Conservation (phyloP, 129 eudicot species). For the Sambucus nigra region DNA sequence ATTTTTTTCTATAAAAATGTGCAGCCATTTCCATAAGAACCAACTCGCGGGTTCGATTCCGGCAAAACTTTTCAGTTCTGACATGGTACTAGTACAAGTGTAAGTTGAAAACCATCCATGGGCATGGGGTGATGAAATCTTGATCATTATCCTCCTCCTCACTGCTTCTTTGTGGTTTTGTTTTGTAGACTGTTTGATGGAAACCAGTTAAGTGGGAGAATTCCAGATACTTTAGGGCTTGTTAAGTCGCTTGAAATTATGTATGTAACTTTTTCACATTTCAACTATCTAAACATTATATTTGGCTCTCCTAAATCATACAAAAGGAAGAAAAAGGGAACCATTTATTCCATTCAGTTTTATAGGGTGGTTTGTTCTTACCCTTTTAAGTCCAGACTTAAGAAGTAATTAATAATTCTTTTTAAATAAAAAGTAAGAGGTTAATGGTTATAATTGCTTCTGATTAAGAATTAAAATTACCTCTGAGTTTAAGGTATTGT, state of each 20-base stretch:
- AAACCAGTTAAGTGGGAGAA: slow-evolving; percentile 55
- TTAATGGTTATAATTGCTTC: too few species aligned
- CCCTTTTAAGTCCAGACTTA: too few species aligned
- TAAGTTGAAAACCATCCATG: slow-evolving; percentile 33
- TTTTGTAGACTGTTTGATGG: slow-evolving; percentile 72
- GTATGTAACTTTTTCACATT: slow-evolving; percentile 45
- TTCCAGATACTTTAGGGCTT: slow-evolving; percentile 59
- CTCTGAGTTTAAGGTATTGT: too few species aligned
- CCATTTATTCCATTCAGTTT: too few species aligned
- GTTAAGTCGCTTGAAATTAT: slow-evolving; percentile 90
- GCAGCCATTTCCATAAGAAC: slow-evolving; percentile 94
- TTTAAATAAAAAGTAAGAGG: too few species aligned
- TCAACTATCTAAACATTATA: not conserved
- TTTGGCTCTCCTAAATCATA: too few species aligned
- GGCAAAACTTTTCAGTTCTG: slow-evolving; percentile 45
- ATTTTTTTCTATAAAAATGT: slow-evolving; percentile 15
- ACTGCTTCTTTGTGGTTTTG: slow-evolving; percentile 12
- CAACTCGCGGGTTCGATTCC: slow-evolving; percentile 84
- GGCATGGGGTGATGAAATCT: too few species aligned
- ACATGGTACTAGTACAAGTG: slow-evolving; percentile 86
- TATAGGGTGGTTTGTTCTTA: too few species aligned
- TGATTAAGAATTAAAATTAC: too few species aligned
- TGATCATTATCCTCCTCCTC: slow-evolving; percentile 9
- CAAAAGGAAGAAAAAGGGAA: too few species aligned
- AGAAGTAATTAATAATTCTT: too few species aligned